These are phyloP conservation scores for Tetrapisispora iriomotensis DNA, from an alignment of 805 yeast genomes.

Conservation along the genomic window DNA sequence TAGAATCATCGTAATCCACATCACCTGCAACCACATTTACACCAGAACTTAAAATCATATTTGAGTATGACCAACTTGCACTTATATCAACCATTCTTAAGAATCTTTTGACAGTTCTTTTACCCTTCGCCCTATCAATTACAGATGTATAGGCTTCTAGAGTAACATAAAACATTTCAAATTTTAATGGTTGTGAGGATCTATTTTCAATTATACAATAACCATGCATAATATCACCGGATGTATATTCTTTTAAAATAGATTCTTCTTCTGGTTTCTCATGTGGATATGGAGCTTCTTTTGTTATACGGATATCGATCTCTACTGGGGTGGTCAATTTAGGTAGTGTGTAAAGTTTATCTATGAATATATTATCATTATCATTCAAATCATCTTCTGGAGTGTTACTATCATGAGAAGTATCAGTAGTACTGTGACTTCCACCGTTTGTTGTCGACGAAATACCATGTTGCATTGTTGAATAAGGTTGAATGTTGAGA, in stretches of 20 bases:
- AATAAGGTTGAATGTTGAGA: slow-evolving; percentile 5
- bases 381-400: slow-evolving; percentile 28
- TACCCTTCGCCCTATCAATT: slow-evolving; percentile 26
- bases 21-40: slow-evolving; percentile 38
- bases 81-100: slow-evolving; percentile 51
- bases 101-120: slow-evolving; percentile 37
- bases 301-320: slow-evolving; percentile 43
- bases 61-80: slow-evolving; percentile 45
- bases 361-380: slow-evolving; percentile 39
- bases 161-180: slow-evolving; percentile 51
- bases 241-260: slow-evolving; percentile 45
- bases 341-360: slow-evolving; percentile 42
- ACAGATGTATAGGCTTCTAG: slow-evolving; percentile 35
- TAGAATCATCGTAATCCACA: slow-evolving; percentile 38
- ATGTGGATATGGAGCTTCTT: slow-evolving; percentile 39
- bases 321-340: slow-evolving; percentile 37
- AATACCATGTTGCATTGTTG: not conserved
- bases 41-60: slow-evolving; percentile 43
- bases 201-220: slow-evolving; percentile 41
- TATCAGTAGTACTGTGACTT: not conserved
- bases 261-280: slow-evolving; percentile 37
- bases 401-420: slow-evolving; percentile 4
- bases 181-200: slow-evolving; percentile 39
- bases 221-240: slow-evolving; percentile 62
- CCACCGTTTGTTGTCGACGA: not conserved